Evolutionary conservation across 1,284 basidiomycete genomes (phyloP), one percentile per base, ranked within the genome.

Genomic region (Trichosporon inkin): DNA sequence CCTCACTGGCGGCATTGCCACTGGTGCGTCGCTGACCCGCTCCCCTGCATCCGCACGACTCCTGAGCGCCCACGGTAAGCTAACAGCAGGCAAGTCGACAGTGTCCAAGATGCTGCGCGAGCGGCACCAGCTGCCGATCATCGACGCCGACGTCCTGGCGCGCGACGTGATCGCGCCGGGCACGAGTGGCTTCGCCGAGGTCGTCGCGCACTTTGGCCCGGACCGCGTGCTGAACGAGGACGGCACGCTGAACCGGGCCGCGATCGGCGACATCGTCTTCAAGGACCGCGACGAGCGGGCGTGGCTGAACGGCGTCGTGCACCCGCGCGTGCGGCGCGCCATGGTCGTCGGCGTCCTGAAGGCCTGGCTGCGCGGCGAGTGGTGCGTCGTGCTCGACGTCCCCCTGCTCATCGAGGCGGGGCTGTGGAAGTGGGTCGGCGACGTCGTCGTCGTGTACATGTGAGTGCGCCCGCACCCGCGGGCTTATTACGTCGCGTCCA

Each of bases 1-100:
- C 49, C 84, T 99, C 39, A 97, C 95, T 14, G 96, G 96, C 20
- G 92, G 95, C 2, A 98, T 99, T 63, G 92, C 92, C 35, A 95
- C 94, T 0, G 94, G 93, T 72, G 56, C 52, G 59, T 53, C 6
- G 28, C 28, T 32, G 28, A 5, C 37, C 40, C 13, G 20, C 24
- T 17, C 10, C 41, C 16, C 22, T 28, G 37, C 35, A 11, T n/a
- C 32, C 41, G 37, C 20, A 22, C 55, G n/a, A 13, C 17, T n/a
- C n/a, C 17, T n/a, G n/a, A n/a, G n/a, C n/a, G n/a, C n/a, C n/a
- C n/a, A n/a, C n/a, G n/a, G n/a, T n/a, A n/a, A n/a, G 41, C 49
- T 40, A 19, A 49, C 24, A 32, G 20, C 52, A 75, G 77, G 77
- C 58, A 98, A 98, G 79, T 96, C 92, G 3, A 91, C 92, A 16